Evolutionary conservation across 139 green algal species (phyloP).

Genomic region (Astrephomene gubernaculifera): DNA sequence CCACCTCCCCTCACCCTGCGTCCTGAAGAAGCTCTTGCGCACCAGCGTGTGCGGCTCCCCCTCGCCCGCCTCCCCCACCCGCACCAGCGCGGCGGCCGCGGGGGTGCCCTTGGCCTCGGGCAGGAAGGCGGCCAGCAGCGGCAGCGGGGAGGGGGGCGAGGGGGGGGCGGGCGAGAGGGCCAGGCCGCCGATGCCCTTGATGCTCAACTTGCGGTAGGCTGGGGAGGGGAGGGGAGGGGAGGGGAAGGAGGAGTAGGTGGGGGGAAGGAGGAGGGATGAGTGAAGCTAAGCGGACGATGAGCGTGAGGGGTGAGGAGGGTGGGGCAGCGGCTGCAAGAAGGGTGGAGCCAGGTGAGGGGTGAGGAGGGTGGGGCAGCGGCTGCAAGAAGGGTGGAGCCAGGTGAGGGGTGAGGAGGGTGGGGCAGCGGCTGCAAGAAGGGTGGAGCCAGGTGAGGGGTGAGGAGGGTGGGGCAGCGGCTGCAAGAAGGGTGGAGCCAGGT

Average conservation of each 20-base stretch:
- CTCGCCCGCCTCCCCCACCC: constrained; percentile 26
- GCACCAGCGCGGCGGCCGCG: constrained; percentile 47
- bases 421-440: no score
- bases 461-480: no score
- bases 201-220: constrained; percentile 66
- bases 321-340: no score
- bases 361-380: no score
- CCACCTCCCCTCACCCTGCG: constrained; percentile 41
- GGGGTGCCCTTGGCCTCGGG: constrained; percentile 83
- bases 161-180: constrained; percentile 60
- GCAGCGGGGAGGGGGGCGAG: neutral
- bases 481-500: no score
- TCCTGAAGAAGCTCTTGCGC: constrained; percentile 65
- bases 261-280: neutral
- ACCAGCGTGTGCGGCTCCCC: constrained; percentile 43
- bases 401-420: no score
- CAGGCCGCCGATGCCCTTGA: constrained; percentile 77
- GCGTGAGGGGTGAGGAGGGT: no score
- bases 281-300: no score
- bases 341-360: no score
- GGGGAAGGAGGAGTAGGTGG: neutral
- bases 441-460: no score
- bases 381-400: no score
- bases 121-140: constrained; percentile 67
- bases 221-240: neutral